Evolutionary conservation across 352 stramenopile genomes (phyloP).

Genomic region (Pythium angustatum): DNA sequence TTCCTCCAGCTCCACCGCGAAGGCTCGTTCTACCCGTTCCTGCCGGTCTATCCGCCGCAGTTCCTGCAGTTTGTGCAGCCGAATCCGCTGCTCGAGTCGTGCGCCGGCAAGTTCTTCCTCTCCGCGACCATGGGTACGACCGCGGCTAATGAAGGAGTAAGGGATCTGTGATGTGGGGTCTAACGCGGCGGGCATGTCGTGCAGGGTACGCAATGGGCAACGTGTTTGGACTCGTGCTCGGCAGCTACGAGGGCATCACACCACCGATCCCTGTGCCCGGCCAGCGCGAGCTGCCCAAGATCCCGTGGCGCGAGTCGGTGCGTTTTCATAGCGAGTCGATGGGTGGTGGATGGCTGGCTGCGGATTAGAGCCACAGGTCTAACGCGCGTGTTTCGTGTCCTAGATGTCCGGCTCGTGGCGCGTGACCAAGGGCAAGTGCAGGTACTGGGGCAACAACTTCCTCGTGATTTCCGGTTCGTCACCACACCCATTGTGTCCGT

Average conservation of each 20-base stretch:
- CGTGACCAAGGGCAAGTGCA: constrained; percentile 72
- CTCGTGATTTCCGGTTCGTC: constrained; percentile 75
- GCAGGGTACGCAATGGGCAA: constrained; percentile 86
- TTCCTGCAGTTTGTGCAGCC: constrained; percentile 66
- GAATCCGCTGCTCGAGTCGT: constrained; percentile 78
- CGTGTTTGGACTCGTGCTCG: constrained; percentile 73
- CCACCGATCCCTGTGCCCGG: constrained; percentile 74
- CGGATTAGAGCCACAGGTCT: not conserved
- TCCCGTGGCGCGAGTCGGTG: constrained; percentile 76
- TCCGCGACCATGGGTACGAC: constrained; percentile 81
- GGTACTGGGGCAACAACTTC: constrained; percentile 88
- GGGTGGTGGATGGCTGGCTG: too few species aligned
- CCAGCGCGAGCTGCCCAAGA: constrained; percentile 79
- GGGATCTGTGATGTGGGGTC: not conserved
- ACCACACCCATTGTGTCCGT: too few species aligned
- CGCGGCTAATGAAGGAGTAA: constrained; percentile 1
- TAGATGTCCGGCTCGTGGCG: constrained; percentile 70
- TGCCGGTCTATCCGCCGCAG: constrained; percentile 68
- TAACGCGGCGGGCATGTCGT: not conserved
- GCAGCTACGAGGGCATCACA: constrained; percentile 87
- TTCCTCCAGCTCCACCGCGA: constrained; percentile 53
- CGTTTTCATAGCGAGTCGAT: too few species aligned
- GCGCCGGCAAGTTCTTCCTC: constrained; percentile 79
- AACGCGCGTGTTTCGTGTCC: not conserved
- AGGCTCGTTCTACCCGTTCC: constrained; percentile 66